These are phyloP conservation scores for Dimargaris cristalligena DNA, from an alignment of 192 early-diverging fungal species.

Conservation along the genomic window DNA sequence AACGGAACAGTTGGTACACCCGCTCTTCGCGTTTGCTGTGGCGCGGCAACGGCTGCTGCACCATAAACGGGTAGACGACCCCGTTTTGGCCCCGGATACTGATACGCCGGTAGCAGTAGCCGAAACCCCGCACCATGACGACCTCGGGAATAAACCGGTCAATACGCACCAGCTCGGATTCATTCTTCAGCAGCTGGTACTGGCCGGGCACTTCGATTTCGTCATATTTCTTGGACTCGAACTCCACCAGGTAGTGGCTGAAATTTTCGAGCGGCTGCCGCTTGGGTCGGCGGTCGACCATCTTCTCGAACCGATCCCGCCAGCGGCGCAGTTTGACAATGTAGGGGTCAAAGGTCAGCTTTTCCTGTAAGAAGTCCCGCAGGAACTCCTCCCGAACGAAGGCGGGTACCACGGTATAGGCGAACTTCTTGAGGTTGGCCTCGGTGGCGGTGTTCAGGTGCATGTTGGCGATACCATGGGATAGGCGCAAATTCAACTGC, in stretches of 20 bases:
- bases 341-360: conserved; percentile 68
- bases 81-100: conserved; percentile 88
- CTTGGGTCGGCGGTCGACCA: conserved; percentile 67
- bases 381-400: conserved; percentile 54
- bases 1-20: conserved; percentile 85
- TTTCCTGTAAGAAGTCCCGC: conserved; percentile 78
- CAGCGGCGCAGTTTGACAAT: conserved; percentile 77
- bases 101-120: conserved; percentile 55
- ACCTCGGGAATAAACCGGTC: conserved; percentile 89
- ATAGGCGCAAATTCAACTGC: conserved; percentile 26
- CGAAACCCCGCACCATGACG: conserved; percentile 60
- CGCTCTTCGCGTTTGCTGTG: conserved; percentile 88
- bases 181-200: conserved; percentile 74
- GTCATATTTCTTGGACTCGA: conserved; percentile 97
- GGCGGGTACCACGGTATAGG: conserved; percentile 67
- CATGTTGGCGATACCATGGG: conserved; percentile 15
- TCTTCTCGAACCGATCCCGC: conserved; percentile 82
- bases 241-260: conserved; percentile 87
- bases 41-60: conserved; percentile 84
- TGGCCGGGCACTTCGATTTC: conserved; percentile 99
- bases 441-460: conserved; percentile 20
- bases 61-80: conserved; percentile 71
- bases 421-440: conserved; percentile 67
- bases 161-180: conserved; percentile 85
- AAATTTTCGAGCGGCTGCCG: conserved; percentile 72